Percentiles rank a stretch among this genome's conserved stretches.
phyloP scores from a whole-genome alignment of 2,329 filamentous ascomycete genomes.

The Colletotrichum sidae region DNA sequence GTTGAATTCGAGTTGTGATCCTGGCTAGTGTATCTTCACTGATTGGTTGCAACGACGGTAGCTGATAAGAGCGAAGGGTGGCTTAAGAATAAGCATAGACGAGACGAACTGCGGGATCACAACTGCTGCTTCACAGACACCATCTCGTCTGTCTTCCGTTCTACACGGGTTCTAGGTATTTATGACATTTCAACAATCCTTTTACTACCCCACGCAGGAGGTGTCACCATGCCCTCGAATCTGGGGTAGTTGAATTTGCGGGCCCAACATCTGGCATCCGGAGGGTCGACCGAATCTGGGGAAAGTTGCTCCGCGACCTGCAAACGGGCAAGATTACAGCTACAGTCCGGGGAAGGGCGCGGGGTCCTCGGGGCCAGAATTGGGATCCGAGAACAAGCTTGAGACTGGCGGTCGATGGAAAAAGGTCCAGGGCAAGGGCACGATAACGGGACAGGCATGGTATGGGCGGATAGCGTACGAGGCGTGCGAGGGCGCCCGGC shows the following conservation, averaged over 20 bases:
- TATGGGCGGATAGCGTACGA: slow-evolving; percentile 7
- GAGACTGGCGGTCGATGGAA: slow-evolving; percentile 17
- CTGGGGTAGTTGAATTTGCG: slow-evolving; percentile 28
- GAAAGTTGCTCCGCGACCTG: neutral
- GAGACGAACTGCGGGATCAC: neutral
- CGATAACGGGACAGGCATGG: neutral
- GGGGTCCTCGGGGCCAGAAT: slow-evolving; percentile 27
- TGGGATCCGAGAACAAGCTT: slow-evolving; percentile 7
- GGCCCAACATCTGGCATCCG: slow-evolving; percentile 34
- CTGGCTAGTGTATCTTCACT: slow-evolving; percentile 6
- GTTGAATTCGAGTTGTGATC: neutral
- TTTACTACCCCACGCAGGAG: slow-evolving; percentile 8
- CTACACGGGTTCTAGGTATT: slow-evolving; percentile 28
- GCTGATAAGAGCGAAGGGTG: neutral
- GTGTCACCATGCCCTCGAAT: slow-evolving; percentile 15
- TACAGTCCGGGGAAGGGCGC: neutral
- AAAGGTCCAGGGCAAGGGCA: slow-evolving; percentile 16
- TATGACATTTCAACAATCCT: slow-evolving; percentile 10
- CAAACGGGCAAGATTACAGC: slow-evolving; percentile 5
- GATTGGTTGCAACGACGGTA: neutral
- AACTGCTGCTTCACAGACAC: neutral
- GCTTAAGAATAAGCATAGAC: slow-evolving; percentile 31
- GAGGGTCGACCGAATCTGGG: slow-evolving; percentile 8
- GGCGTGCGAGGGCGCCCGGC: slow-evolving; percentile 2
- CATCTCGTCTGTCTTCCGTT: neutral